Evolutionary conservation across 2,329 filamentous ascomycete species (phyloP).

Genomic region (Scopulariopsis brevicaulis): DNA sequence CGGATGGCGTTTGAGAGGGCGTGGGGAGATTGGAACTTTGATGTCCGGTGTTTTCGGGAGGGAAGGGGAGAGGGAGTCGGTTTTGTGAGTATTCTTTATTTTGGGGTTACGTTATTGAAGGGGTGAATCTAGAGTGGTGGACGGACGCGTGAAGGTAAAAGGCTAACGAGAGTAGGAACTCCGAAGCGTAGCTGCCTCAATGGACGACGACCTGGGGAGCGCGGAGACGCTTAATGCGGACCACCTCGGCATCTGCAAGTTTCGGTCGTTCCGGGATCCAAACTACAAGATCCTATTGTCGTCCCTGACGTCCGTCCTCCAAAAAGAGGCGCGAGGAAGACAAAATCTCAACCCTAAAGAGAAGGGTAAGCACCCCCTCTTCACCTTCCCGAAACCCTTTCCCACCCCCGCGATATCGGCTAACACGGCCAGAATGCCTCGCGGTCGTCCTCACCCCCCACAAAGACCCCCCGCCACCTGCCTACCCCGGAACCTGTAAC

Average conservation of each 20-base stretch:
- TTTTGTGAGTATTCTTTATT: constrained; percentile 7
- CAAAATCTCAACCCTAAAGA: constrained; percentile 13
- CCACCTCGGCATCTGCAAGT: constrained; percentile 28
- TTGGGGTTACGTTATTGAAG: not conserved
- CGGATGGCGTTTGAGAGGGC: constrained; percentile 14
- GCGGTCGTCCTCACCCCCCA: constrained; percentile 9
- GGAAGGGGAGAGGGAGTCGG: not conserved
- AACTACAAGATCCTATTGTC: constrained; percentile 15
- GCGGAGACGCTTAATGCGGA: constrained; percentile 21
- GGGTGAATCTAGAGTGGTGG: not conserved
- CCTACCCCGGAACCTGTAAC: constrained; percentile 16
- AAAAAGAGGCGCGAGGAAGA: constrained; percentile 11
- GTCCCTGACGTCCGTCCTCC: constrained; percentile 10
- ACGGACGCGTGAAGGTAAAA: not conserved
- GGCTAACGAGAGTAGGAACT: not conserved
- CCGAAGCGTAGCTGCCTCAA: constrained; percentile 12
- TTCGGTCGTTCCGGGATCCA: constrained; percentile 15
- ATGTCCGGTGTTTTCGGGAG: constrained; percentile 20
- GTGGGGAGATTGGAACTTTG: constrained; percentile 20
- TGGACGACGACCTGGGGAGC: constrained; percentile 19
- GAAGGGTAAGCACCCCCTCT: not conserved
- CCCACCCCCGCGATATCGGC: not conserved
- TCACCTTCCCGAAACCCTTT: not conserved
- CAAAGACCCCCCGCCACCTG: constrained; percentile 8
- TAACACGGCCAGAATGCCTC: constrained; percentile 10